Base-by-base conservation (phyloP, 768 basidiomycete genomes). In the Hericium coralloides region DNA sequence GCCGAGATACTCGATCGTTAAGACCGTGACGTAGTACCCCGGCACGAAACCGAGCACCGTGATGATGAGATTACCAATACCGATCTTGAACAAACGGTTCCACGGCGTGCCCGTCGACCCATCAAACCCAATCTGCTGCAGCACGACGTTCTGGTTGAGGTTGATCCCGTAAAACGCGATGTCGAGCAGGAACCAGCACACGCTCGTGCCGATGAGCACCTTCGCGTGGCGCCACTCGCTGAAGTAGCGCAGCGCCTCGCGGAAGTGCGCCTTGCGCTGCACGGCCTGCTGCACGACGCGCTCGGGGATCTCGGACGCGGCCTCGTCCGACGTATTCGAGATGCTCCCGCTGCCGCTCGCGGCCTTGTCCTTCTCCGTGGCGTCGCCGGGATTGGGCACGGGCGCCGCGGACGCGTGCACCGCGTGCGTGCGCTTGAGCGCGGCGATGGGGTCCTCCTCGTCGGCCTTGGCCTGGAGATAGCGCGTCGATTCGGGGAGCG, bases 111-210 rank as follows among this genome's bases (percentile, higher is more conserved):
- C 86, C 0, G 68, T 67, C 26, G 59, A 69, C 12, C 85, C 86
- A 51, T 76, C 84, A 63, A 77, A 89, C 0, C 86, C 87, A 38
- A 92, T 89, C 63, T 82, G 75, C 60, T 83, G 72, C 8, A 92
- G 77, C n/a, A 92, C 86, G 61, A 87, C 83, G 63, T 83, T 85
- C 62, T 87, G 85, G 73, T 89, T 89, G 52, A 82, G 67, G 65
- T 81, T 82, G 72, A 90, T 85, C 3, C 89, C 88, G 68, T 89
- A 89, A 69, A 88, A 88, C 79, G 87, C 83, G 36, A 89, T 77
- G 61, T 89, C 88, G 37, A 89, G 75, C 22, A 90, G 65, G 73
- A 91, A 89, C 89, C 89, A 91, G 60, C 80, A 84, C 45, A 67
- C 31, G 56, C 77, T 79, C 0, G 88, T 90, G 12, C 83, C 88